Conservation (phyloP, 176 grass and related monocot genomes). For the Lolium multiflorum region DNA sequence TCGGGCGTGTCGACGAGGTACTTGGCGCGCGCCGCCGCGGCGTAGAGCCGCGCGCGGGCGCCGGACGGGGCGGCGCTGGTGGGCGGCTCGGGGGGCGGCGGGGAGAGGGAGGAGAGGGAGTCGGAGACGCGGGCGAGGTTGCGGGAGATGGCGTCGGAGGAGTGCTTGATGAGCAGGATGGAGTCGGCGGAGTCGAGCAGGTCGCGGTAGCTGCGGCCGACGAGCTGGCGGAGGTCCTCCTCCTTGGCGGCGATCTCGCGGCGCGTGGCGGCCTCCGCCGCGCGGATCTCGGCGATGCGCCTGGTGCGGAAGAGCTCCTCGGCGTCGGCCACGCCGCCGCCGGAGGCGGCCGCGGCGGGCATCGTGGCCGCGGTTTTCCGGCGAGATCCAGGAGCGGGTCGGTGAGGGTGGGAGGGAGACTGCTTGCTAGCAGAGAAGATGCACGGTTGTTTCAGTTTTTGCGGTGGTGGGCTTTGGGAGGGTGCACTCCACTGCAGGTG, state of each 20-base stretch:
- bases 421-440: slow-evolving; percentile 15
- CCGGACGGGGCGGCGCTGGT: slow-evolving; percentile 43
- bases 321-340: slow-evolving; percentile 60
- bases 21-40: slow-evolving; percentile 77
- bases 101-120: slow-evolving; percentile 68
- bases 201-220: slow-evolving; percentile 96
- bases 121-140: slow-evolving; percentile 72
- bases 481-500: slow-evolving; percentile 6
- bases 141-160: slow-evolving; percentile 72
- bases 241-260: slow-evolving; percentile 93
- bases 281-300: slow-evolving; percentile 90
- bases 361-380: slow-evolving; percentile 44
- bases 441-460: slow-evolving; percentile 42
- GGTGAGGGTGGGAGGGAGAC: background rate
- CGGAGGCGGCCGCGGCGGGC: slow-evolving; percentile 43
- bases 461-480: background rate
- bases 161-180: slow-evolving; percentile 88
- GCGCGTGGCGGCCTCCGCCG: slow-evolving; percentile 59
- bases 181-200: slow-evolving; percentile 97
- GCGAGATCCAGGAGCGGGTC: slow-evolving; percentile 57
- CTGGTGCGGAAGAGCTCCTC: slow-evolving; percentile 92
- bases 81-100: slow-evolving; percentile 52
- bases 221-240: slow-evolving; percentile 96
- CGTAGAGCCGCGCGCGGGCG: slow-evolving; percentile 64
- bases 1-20: slow-evolving; percentile 98